Evolutionary conservation across 2,329 filamentous ascomycete genomes (phyloP).

Genomic region (Aspergillus sp.): DNA sequence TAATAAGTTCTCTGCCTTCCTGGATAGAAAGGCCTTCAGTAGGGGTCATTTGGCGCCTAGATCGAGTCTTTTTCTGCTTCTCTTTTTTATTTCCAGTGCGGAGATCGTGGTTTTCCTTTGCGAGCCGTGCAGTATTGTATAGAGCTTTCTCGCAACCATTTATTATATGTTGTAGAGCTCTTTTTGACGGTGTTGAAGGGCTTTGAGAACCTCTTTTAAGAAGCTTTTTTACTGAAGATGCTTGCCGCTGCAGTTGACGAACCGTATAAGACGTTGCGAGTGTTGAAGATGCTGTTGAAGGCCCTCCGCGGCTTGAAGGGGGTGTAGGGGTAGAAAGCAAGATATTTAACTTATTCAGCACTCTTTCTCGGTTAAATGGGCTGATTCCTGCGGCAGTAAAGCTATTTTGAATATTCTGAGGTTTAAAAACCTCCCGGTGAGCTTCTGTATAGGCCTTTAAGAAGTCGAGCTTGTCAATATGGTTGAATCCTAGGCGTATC

Average conservation of each 20-base stretch:
- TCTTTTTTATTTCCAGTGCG: background rate
- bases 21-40: too few relatives aligned
- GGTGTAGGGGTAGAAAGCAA: slow-evolving; percentile 2
- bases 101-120: slow-evolving; percentile 1
- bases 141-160: background rate
- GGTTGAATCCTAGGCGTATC: background rate
- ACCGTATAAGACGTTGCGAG: slow-evolving; percentile 7
- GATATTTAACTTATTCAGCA: slow-evolving; percentile 12
- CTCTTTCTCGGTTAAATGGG: slow-evolving; percentile 1
- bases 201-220: background rate
- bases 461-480: slow-evolving; percentile 10
- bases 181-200: slow-evolving; percentile 1
- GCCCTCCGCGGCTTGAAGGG: background rate
- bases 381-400: slow-evolving; percentile 4
- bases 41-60: too few relatives aligned
- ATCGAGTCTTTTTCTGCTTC: background rate
- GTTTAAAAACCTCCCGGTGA: background rate
- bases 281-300: background rate
- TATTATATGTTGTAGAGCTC: background rate
- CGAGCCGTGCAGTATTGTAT: background rate
- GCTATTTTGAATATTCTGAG: slow-evolving; percentile 5
- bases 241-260: too few relatives aligned
- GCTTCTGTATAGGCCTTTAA: background rate
- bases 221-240: slow-evolving; percentile 6
- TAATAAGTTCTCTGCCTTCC: background rate